A percentile compares a stretch with the other conserved stretches of the same genome.
Conservation (phyloP, 176 grass and related monocot species). For the Cocos nucifera region DNA sequence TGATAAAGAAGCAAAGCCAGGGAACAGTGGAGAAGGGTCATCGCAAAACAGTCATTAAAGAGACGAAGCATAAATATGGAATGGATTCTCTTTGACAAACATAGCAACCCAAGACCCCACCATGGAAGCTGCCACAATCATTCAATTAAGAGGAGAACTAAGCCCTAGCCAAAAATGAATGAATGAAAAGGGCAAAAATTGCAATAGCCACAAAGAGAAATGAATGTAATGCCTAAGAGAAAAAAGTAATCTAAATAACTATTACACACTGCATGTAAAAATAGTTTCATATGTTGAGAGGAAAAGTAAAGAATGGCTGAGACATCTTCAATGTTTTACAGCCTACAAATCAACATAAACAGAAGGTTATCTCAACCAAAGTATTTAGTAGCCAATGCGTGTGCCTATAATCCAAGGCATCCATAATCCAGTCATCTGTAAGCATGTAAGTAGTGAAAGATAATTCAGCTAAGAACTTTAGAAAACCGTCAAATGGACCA, state of each 20-base stretch:
- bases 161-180: not conserved
- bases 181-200: not conserved
- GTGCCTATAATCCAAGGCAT: too few species aligned
- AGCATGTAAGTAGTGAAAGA: too few species aligned
- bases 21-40: slow-evolving; percentile 78
- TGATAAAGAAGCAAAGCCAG: slow-evolving; percentile 69
- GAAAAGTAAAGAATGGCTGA: not conserved
- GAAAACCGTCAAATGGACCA: too few species aligned
- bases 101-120: slow-evolving; percentile 91
- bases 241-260: not conserved
- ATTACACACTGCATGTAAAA: not conserved
- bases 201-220: not conserved
- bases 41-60: slow-evolving; percentile 91
- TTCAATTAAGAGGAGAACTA: slow-evolving; percentile 4
- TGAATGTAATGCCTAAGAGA: not conserved
- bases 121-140: slow-evolving; percentile 63
- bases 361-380: too few species aligned
- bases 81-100: slow-evolving; percentile 87
- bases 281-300: not conserved
- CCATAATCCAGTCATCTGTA: too few species aligned
- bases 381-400: too few species aligned
- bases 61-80: slow-evolving; percentile 90
- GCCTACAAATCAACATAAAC: too few species aligned
- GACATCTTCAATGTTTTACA: too few species aligned
- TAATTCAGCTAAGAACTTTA: too few species aligned